Percentiles rank a stretch among this genome's conserved stretches.
These are phyloP conservation scores for Paraglomus brasilianum DNA, from an alignment of 192 early-diverging fungal species.

Conservation along the genomic window DNA sequence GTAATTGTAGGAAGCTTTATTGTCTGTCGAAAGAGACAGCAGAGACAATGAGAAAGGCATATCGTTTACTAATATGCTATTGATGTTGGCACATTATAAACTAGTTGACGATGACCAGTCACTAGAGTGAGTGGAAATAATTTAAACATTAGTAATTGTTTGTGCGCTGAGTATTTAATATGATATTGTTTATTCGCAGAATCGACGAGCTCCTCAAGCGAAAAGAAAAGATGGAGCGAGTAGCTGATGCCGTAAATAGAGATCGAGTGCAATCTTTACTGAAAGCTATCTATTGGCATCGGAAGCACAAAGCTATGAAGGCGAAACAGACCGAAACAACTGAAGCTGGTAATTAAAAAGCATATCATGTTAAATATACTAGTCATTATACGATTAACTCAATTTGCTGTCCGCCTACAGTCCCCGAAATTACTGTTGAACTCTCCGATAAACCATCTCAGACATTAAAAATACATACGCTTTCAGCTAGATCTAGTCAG, in stretches of 20 bases:
- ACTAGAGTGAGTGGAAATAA: constrained; percentile 39
- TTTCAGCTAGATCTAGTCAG: too few species aligned
- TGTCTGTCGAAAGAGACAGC: constrained; percentile 20
- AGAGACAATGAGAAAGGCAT: constrained; percentile 33
- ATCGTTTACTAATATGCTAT: constrained; percentile 55
- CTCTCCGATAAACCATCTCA: background rate
- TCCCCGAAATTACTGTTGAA: constrained; percentile 28
- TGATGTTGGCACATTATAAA: constrained; percentile 56
- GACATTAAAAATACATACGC: constrained; percentile 1
- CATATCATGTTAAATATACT: background rate
- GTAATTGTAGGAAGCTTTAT: constrained; percentile 23
- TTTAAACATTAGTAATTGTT: background rate
- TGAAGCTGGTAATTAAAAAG: background rate
- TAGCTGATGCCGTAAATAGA: constrained; percentile 17
- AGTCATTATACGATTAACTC: background rate
- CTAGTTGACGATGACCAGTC: constrained; percentile 55
- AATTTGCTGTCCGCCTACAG: background rate
- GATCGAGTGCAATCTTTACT: constrained; percentile 28
- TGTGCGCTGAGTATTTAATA: background rate
- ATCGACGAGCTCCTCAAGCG: constrained; percentile 42
- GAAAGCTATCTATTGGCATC: constrained; percentile 22
- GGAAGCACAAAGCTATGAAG: background rate
- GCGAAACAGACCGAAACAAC: background rate
- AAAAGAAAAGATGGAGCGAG: constrained; percentile 40
- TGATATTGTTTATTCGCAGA: constrained; percentile 11